Percentiles rank a stretch among this genome's conserved stretches.
Evolutionary conservation across 139 green algal genomes (phyloP).

Genomic region (Ettlia oleoabundans): DNA sequence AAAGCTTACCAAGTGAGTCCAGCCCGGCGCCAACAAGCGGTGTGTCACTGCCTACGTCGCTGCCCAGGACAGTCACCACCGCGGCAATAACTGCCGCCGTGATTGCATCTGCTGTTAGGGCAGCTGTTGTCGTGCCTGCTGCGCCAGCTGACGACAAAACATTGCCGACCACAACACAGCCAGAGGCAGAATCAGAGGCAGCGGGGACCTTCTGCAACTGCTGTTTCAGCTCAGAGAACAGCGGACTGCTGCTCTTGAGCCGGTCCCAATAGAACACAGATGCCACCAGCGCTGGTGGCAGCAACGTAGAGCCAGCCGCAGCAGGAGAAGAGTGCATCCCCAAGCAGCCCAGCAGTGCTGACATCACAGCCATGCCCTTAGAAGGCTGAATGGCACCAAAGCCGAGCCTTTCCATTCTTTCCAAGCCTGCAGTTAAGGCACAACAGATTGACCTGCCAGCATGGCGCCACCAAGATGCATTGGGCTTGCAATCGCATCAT

Average conservation of each 20-base stretch:
- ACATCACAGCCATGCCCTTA: slow-evolving; percentile 32
- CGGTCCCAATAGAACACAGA: slow-evolving; percentile 47
- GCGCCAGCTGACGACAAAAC: not conserved
- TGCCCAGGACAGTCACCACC: slow-evolving; percentile 12
- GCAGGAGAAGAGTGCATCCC: no score
- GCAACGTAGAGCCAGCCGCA: no score
- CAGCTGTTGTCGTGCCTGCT: not conserved
- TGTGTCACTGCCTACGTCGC: not conserved
- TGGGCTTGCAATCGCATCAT: no score
- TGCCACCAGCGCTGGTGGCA: slow-evolving; percentile 4
- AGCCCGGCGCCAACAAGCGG: slow-evolving; percentile 54
- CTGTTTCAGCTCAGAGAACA: slow-evolving; percentile 29
- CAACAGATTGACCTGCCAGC: no score
- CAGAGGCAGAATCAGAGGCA: no score
- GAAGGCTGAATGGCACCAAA: slow-evolving; percentile 41
- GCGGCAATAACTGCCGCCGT: not conserved
- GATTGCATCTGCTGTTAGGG: not conserved
- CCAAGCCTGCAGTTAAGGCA: slow-evolving; percentile 55
- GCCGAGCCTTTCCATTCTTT: slow-evolving; percentile 48
- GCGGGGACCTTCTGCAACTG: not conserved
- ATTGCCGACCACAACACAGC: no score
- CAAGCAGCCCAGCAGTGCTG: slow-evolving; percentile 18
- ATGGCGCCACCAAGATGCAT: no score
- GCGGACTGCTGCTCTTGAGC: not conserved
- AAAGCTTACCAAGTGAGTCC: slow-evolving; percentile 74